phyloP scores from a whole-genome alignment of 2,329 filamentous ascomycete species.

The Trichoderma brevicompactum region DNA sequence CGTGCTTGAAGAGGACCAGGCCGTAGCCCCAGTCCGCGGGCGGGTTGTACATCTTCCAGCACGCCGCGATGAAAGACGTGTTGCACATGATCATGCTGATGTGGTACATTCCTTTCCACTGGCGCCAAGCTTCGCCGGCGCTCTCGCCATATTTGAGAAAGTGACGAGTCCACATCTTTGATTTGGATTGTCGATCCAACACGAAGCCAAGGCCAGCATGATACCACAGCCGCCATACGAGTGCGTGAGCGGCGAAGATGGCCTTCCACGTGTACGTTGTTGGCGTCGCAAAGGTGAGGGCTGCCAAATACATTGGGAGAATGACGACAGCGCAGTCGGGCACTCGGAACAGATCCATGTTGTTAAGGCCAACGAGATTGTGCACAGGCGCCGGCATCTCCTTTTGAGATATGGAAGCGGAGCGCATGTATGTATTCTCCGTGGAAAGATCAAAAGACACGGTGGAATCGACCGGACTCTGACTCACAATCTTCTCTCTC shows the following conservation, averaged over 20 bases:
- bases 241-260: constrained; percentile 79
- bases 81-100: constrained; percentile 91
- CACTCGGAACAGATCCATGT: constrained; percentile 85
- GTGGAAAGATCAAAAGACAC: constrained; percentile 36
- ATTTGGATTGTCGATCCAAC: constrained; percentile 81
- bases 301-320: constrained; percentile 74
- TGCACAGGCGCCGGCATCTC: constrained; percentile 70
- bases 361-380: constrained; percentile 79
- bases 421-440: constrained; percentile 36
- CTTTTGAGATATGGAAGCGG: constrained; percentile 35
- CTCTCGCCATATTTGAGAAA: constrained; percentile 96
- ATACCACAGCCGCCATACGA: constrained; percentile 89
- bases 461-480: constrained; percentile 39
- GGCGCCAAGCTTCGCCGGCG: constrained; percentile 88
- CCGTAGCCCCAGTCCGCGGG: constrained; percentile 86
- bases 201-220: constrained; percentile 84
- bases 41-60: constrained; percentile 95
- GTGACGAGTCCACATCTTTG: constrained; percentile 95
- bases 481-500: constrained; percentile 57
- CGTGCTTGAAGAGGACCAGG: constrained; percentile 83
- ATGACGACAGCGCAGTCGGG: constrained; percentile 83
- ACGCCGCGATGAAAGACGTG: constrained; percentile 83
- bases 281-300: constrained; percentile 75
- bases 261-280: constrained; percentile 74
- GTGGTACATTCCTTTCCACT: constrained; percentile 97